A percentile compares a stretch with the other conserved stretches of the same genome.
Conservation (phyloP, 2,329 filamentous ascomycete species). For the Fusarium buharicum region DNA sequence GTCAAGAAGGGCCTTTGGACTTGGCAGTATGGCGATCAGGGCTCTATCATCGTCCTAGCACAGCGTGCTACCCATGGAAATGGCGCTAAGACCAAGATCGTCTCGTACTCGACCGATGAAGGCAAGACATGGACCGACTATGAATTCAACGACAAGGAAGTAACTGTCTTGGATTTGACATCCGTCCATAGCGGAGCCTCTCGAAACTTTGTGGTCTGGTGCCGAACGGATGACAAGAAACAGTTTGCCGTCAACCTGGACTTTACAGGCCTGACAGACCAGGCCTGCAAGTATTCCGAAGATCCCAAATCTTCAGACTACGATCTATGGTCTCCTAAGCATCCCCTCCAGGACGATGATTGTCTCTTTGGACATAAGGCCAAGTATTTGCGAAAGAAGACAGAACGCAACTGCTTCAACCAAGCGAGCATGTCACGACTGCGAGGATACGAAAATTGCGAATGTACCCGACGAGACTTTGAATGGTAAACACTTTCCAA, state of each 20-base stretch:
- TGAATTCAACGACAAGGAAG: conserved; percentile 75
- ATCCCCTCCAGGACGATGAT: conserved; percentile 79
- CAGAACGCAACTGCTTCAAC: conserved; percentile 83
- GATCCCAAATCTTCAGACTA: conserved; percentile 71
- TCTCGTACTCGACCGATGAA: conserved; percentile 84
- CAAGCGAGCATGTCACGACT: conserved; percentile 75
- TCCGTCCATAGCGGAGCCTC: conserved; percentile 90
- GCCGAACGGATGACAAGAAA: conserved; percentile 64
- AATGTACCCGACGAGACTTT: conserved; percentile 85
- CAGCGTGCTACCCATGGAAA: conserved; percentile 75
- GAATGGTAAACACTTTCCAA: conserved; percentile 76
- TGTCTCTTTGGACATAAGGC: conserved; percentile 94
- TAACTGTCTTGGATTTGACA: conserved; percentile 82
- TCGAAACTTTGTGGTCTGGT: conserved; percentile 93
- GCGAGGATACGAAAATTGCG: conserved; percentile 80
- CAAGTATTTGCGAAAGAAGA: conserved; percentile 90
- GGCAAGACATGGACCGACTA: conserved; percentile 82
- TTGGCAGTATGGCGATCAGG: conserved; percentile 97
- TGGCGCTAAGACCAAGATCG: conserved; percentile 70
- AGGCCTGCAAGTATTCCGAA: conserved; percentile 76
- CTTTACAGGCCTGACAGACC: conserved; percentile 82
- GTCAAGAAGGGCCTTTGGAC: conserved; percentile 89
- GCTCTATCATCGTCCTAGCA: conserved; percentile 90
- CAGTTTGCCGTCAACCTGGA: conserved; percentile 85
- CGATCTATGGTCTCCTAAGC: conserved; percentile 85